phyloP scores from a whole-genome alignment of 73 alveolate genomes.

The Stentor coeruleus region DNA sequence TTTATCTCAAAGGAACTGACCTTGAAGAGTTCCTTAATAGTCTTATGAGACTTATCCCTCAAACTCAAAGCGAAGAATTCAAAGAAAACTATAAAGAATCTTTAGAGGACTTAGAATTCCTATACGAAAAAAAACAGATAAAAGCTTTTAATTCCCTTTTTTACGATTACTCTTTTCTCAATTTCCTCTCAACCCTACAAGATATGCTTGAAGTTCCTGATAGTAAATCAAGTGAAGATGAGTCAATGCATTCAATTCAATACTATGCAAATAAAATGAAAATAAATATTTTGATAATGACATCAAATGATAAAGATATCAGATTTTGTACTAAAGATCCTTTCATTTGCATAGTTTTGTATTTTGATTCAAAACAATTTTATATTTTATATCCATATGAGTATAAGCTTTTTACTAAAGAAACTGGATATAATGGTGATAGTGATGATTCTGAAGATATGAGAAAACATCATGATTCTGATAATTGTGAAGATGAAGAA shows the following conservation, averaged over 20 bases:
- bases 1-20: not conserved
- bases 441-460: not conserved
- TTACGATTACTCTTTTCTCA: not conserved
- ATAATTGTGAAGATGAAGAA: not conserved
- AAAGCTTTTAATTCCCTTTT: not conserved
- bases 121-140: not conserved
- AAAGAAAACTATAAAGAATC: not conserved
- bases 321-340: not conserved
- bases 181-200: not conserved
- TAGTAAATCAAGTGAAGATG: slow-evolving; percentile 4
- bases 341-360: too few relatives aligned
- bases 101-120: not conserved
- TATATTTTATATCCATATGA: not conserved
- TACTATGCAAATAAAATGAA: not conserved
- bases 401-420: not conserved
- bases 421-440: not conserved
- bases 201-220: not conserved
- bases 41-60: not conserved
- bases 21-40: not conserved
- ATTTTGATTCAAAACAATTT: not conserved
- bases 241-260: not conserved
- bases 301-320: not conserved
- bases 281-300: not conserved
- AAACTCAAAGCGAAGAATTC: not conserved
- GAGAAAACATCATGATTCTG: not conserved